phyloP scores from a whole-genome alignment of 1,284 basidiomycete genomes.

The Boletus hoseneyae region DNA sequence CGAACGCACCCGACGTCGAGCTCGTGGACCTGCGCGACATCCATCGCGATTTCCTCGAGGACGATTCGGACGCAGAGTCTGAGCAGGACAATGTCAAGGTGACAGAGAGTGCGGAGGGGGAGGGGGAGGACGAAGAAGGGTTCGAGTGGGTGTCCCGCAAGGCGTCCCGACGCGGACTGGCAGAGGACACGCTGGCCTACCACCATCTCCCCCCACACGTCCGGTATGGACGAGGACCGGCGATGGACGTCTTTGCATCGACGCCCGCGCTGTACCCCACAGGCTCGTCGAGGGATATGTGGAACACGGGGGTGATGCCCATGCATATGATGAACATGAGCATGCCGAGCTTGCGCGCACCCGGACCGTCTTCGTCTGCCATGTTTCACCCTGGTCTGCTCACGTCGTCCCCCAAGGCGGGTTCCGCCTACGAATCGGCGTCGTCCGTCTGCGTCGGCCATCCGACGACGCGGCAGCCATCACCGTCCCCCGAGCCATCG shows the following conservation, averaged over 20 bases:
- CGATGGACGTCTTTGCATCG: constrained; percentile 57
- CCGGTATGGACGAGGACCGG: constrained; percentile 57
- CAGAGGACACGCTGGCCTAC: constrained; percentile 58
- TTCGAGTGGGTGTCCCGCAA: constrained; percentile 78
- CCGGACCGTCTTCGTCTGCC: constrained; percentile 29
- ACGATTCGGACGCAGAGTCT: constrained; percentile 37
- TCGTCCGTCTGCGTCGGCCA: constrained; percentile 16
- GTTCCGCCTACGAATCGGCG: constrained; percentile 9
- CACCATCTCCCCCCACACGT: constrained; percentile 68
- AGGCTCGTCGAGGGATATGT: constrained; percentile 43
- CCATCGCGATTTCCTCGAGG: constrained; percentile 88
- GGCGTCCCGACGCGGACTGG: constrained; percentile 46
- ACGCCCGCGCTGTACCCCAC: constrained; percentile 43
- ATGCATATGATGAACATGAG: constrained; percentile 33
- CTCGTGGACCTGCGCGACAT: constrained; percentile 92
- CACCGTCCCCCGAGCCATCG: neutral
- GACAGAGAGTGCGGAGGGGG: constrained; percentile 40
- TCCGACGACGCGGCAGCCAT: constrained; percentile 13
- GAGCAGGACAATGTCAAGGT: constrained; percentile 49
- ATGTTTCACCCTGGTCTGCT: constrained; percentile 40
- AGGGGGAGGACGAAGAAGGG: constrained; percentile 50
- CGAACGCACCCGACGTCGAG: constrained; percentile 79
- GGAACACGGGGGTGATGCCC: constrained; percentile 37
- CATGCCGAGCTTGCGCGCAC: constrained; percentile 31
- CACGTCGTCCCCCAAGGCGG: constrained; percentile 35